Base-by-base conservation (phyloP, 1,284 basidiomycete genomes). In the Salmacisia buchloeana region DNA sequence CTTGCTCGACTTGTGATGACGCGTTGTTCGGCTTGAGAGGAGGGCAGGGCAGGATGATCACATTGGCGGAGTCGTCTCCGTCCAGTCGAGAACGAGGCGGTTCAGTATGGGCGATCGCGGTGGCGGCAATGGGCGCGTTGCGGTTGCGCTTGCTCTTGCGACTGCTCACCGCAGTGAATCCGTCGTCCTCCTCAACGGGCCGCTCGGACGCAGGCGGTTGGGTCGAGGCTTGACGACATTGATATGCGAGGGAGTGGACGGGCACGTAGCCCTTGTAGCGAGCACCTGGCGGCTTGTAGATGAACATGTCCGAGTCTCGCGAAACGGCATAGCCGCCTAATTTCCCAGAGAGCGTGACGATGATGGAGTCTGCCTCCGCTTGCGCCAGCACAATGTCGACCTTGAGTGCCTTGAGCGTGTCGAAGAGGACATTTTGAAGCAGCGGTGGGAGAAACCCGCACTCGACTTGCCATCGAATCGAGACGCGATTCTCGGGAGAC, bases 231-330 rank as follows among this genome's bases (percentile, higher is more conserved):
- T 18, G 33, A 12, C 3, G 60, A 21, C 15, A 68, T 61, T 75
- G 56, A 31, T 69, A 74, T 23, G 69, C 64, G 27, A 75, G 39
- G 13, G 69, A 58, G 35, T 75, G 69, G 59, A 76, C 41, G 1
- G 73, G 73, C 0, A 75, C 69, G 39, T 76, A 76, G 2, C 72
- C 70, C 25, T 63, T 62, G 23, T 67, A 68, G n/a, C 63, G 60
- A 2, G 61, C 45, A 0, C 71, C 73, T 39, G 71, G 59, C 9
- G 74, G 62, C 43, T 72, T 75, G 27, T 75, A 67, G 21, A 75
- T 64, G 62, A 76, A 76, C 36, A 69, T 75, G 65, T 76, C 74
- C 1, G 68, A 70, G 58, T 76, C 74, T 29, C 69, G 62, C 46
- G 70, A 72, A 33, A 73, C 67, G 0, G 74, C 73, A 66, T 71